Evolutionary conservation across 176 grass and related monocot species (phyloP).

Genomic region (Aegilops longissima): DNA sequence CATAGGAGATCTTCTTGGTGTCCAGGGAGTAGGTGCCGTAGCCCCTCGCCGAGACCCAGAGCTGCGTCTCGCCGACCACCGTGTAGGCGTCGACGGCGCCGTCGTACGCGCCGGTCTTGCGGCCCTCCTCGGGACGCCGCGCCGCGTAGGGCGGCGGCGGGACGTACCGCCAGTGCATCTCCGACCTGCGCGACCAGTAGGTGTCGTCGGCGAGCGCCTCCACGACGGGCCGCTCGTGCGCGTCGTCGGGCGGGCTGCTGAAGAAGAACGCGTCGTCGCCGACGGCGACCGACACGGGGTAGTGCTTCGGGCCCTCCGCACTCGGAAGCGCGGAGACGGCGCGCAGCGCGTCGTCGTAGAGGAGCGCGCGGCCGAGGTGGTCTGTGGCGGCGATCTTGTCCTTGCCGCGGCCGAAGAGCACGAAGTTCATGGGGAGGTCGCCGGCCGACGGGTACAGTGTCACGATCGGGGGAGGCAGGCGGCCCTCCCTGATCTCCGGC

Average conservation of each 20-base stretch:
- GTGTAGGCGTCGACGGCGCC: background rate
- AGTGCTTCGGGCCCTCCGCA: background rate
- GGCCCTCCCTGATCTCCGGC: background rate
- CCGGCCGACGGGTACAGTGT: background rate
- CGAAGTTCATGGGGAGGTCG: conserved; percentile 2
- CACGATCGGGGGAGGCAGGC: background rate
- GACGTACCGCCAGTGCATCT: background rate
- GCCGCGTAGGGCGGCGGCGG: background rate
- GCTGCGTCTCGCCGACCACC: background rate
- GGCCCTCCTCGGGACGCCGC: background rate
- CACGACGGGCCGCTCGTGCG: background rate
- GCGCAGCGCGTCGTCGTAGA: background rate
- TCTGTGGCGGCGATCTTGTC: conserved; percentile 8
- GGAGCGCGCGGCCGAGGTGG: background rate
- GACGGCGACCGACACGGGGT: background rate
- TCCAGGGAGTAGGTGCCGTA: background rate
- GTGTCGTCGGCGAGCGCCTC: background rate
- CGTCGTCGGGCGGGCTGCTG: conserved; percentile 11
- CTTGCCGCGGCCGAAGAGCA: conserved; percentile 15
- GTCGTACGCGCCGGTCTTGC: background rate
- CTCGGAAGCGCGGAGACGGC: background rate
- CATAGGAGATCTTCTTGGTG: background rate
- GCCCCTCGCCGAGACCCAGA: background rate
- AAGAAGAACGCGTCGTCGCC: background rate
- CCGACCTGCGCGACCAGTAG: conserved; percentile 9